Base-by-base conservation (phyloP, 257 asterid genomes). In the Fraxinus anomala region DNA sequence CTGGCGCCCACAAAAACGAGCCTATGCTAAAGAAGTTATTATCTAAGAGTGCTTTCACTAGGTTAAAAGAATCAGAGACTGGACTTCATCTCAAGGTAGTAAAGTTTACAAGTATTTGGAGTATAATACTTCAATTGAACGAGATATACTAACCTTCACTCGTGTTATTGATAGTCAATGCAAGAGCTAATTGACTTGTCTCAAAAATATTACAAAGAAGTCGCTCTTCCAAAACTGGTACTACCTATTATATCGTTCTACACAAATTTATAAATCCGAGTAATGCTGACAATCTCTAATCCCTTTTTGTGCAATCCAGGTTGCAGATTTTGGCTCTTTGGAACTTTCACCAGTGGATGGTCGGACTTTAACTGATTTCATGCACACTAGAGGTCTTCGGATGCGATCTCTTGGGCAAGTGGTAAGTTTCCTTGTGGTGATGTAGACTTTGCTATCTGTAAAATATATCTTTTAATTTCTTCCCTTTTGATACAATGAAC, bases 391-490 rank as follows among this genome's bases (percentile, higher is more conserved):
- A 87, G 99, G 99, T 84, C 96, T 95, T 69, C 92, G 96, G 81
- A 95, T 95, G 98, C 97, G 96, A 73, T 95, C 99, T 40, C 97
- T 95, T 81, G 99, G 99, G 81, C 96, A 92, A 90, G 97, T 94
- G 79, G 99, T 92, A 89, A 82, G 99, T 88, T 34, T 77, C 75
- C 77, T 76, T 44, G 1, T 42, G 5, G 69, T 78, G 59, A 66
- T 80, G 31, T 70, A 70, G 61, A 72, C 73, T 76, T 68, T 19
- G 72, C 59, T 33, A 63, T 61, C 51, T 37, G 23, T 42, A 39
- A 67, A 5, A 76, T 21, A 47, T 74, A 30, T 21, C 70, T 68
- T 79, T 75, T 40, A 49, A 28, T 34, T 54, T 79, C 19, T 59
- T 21, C 30, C 5, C 16, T 61, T 61, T 23, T 42, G 16, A 61